Percentiles rank a stretch among this genome's conserved stretches.
Evolutionary conservation across 1,139 yeast species (phyloP).

Genomic region (Lodderomyces jiufengensis): DNA sequence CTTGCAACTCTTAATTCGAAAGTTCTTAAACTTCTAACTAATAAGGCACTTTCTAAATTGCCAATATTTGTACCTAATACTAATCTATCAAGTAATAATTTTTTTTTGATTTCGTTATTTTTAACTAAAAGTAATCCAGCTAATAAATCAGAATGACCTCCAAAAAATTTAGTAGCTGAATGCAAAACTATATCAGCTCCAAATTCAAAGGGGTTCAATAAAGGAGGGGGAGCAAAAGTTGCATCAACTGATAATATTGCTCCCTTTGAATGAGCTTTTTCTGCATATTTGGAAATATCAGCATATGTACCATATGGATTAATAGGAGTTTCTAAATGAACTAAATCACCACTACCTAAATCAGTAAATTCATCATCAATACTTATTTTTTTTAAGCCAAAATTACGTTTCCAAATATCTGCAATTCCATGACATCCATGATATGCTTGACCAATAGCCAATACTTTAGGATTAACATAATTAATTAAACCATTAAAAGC

Average conservation of each 20-base stretch:
- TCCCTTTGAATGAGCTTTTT: conserved; percentile 64
- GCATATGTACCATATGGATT: conserved; percentile 77
- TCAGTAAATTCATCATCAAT: conserved; percentile 48
- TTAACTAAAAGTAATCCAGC: conserved; percentile 76
- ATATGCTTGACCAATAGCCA: conserved; percentile 78
- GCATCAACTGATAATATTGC: conserved; percentile 75
- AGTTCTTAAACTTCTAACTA: conserved; percentile 78
- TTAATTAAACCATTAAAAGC: conserved; percentile 79
- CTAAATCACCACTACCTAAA: conserved; percentile 64
- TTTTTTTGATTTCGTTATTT: conserved; percentile 40
- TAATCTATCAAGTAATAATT: conserved; percentile 58
- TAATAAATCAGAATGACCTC: conserved; percentile 89
- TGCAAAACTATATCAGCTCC: conserved; percentile 86
- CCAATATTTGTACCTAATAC: conserved; percentile 76
- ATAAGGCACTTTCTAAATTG: conserved; percentile 68
- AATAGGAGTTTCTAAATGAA: conserved; percentile 84
- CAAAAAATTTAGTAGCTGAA: conserved; percentile 87
- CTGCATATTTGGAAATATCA: conserved; percentile 60
- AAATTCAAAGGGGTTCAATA: conserved; percentile 72
- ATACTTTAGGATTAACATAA: conserved; percentile 65
- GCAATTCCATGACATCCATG: conserved; percentile 80
- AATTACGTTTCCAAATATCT: conserved; percentile 56
- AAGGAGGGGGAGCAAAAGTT: conserved; percentile 91
- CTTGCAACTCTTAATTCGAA: conserved; percentile 63
- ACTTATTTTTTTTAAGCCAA: conserved; percentile 51